Base-by-base conservation (phyloP, 2,329 filamentous ascomycete genomes). In the Sporothrix luriei region DNA sequence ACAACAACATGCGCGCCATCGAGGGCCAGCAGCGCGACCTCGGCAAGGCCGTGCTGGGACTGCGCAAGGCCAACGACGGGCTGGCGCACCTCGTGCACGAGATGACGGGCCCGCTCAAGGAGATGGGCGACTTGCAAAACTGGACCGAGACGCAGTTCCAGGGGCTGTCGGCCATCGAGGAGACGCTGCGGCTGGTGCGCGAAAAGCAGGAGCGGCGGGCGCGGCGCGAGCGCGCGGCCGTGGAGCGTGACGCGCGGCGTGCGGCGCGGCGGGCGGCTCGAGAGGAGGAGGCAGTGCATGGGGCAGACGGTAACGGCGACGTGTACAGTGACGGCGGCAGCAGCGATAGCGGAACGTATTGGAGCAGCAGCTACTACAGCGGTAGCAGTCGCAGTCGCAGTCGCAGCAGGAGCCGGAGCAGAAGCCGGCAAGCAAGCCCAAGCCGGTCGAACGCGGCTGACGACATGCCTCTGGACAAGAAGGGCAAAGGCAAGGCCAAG, bases 61-160 rank as follows among this genome's bases (percentile, higher is more conserved):
- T 93, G 77, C 81, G 84, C 64, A 84, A 84, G 73, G 89, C 93
- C 77, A 89, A 85, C 75, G 87, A 89, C 72, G 85, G 87, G 78
- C 84, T 92, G 76, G 85, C 87, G 73, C 85, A 85, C 73, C 82
- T 92, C 74, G 88, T 88, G 5, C 85, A 86, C 73, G 84, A 84
- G 70, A 88, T 89, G 48, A 85, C 86, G 59, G 84, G 84, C 73
- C 84, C 84, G 75, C 81, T 94, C 71, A 94, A 93, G 80, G 91
- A 93, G 82, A 82, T 93, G 72, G 91, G 91, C 29, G 89, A 93
- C 77, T 86, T 94, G 76, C 91, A 94, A 83, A 94, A 94, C 78
- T 95, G 91, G 91, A 91, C 91, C 26, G 92, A 95, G 84, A 87
- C 93, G 80, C 82, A 94, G 76, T 91, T 90, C 82, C 79, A 87